phyloP scores from a whole-genome alignment of 208 protist genomes.

The Crithidia fasciculata region DNA sequence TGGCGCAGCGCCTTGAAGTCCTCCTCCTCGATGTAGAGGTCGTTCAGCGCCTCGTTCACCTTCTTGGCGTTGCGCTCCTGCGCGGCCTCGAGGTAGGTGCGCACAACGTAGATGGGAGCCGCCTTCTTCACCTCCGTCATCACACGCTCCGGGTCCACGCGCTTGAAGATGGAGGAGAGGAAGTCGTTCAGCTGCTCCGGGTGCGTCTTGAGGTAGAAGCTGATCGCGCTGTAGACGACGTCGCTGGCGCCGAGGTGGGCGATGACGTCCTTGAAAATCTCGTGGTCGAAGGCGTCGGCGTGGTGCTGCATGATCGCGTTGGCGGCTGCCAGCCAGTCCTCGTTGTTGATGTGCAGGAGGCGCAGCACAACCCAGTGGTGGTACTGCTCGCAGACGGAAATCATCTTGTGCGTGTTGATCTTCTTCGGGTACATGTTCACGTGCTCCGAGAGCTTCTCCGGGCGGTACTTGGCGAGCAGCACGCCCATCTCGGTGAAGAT shows the following conservation, averaged over 20 bases:
- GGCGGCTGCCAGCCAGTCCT: slow-evolving; percentile 99
- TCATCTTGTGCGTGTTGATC: slow-evolving; percentile 98
- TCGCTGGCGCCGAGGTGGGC: slow-evolving; percentile 96
- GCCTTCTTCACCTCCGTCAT: slow-evolving; percentile 90
- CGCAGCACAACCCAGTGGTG: slow-evolving; percentile 97
- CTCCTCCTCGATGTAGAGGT: slow-evolving; percentile 99
- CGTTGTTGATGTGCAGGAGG: slow-evolving; percentile 97
- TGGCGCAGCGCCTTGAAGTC: slow-evolving; percentile 97
- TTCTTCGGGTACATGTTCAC: slow-evolving; percentile 97
- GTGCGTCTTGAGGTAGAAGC: slow-evolving; percentile 97
- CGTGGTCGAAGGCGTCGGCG: slow-evolving; percentile 97
- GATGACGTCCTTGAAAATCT: slow-evolving; percentile 98
- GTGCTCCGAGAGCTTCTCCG: slow-evolving; percentile 99
- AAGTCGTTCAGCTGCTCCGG: slow-evolving; percentile 96
- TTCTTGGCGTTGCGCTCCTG: slow-evolving; percentile 92
- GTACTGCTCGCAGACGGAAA: slow-evolving; percentile 93
- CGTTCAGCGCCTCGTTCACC: slow-evolving; percentile 99
- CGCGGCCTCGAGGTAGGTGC: slow-evolving; percentile 96
- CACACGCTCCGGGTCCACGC: slow-evolving; percentile 98
- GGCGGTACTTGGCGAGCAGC: slow-evolving; percentile 99
- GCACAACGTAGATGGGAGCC: slow-evolving; percentile 94
- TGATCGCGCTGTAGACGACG: slow-evolving; percentile 96
- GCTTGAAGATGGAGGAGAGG: slow-evolving; percentile 91
- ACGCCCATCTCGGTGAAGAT: slow-evolving; percentile 99
- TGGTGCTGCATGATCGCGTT: slow-evolving; percentile 98